Evolutionary conservation across 2,329 filamentous ascomycete genomes (phyloP).

Genomic region (Alternaria solani): DNA sequence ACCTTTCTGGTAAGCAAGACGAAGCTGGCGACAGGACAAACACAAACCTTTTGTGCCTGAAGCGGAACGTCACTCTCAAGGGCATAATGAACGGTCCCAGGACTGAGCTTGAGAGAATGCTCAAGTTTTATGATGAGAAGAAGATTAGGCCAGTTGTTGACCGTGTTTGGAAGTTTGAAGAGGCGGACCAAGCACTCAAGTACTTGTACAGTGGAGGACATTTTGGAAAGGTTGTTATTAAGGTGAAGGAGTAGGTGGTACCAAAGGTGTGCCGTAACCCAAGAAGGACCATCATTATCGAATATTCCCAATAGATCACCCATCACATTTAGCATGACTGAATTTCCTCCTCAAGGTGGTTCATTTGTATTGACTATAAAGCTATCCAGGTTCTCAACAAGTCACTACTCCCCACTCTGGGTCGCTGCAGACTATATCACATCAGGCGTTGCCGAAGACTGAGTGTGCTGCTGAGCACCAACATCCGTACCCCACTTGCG

Average conservation of each 20-base stretch:
- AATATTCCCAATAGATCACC: neutral
- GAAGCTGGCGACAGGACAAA: slow-evolving; percentile 63
- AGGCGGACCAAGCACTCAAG: slow-evolving; percentile 38
- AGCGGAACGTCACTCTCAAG: slow-evolving; percentile 62
- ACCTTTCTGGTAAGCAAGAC: slow-evolving; percentile 64
- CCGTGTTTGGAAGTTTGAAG: slow-evolving; percentile 50
- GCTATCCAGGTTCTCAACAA: neutral
- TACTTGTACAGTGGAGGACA: slow-evolving; percentile 47
- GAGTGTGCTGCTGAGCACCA: neutral
- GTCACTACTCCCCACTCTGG: too few species aligned
- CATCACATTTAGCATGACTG: too few species aligned
- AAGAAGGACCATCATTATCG: neutral
- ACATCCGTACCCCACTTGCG: neutral
- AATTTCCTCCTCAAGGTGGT: too few species aligned
- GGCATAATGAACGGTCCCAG: slow-evolving; percentile 70
- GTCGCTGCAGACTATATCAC: neutral
- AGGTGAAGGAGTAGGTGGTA: slow-evolving; percentile 33
- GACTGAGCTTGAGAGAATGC: slow-evolving; percentile 59
- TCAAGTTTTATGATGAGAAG: slow-evolving; percentile 53
- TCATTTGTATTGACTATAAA: neutral
- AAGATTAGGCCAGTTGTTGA: slow-evolving; percentile 54
- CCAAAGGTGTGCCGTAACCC: neutral
- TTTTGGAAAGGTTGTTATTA: slow-evolving; percentile 52
- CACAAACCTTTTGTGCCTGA: slow-evolving; percentile 65
- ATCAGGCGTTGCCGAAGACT: neutral